Evolutionary conservation across 371 early-diverging fungal genomes (phyloP).

Genomic region (Apophysomyces variabilis): DNA sequence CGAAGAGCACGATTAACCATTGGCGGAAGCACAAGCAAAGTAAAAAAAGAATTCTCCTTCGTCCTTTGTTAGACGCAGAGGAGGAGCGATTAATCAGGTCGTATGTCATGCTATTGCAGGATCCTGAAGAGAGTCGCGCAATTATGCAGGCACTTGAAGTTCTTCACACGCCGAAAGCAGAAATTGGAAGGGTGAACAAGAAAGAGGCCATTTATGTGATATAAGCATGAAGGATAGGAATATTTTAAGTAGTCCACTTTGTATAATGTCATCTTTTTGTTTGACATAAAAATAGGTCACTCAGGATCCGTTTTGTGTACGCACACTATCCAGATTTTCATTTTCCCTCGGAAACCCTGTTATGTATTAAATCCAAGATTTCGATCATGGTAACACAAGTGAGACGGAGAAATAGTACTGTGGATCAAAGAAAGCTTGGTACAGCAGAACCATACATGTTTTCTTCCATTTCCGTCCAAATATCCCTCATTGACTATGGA

Average conservation of each 20-base stretch:
- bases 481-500: background rate
- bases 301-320: background rate
- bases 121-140: constrained; percentile 10
- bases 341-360: background rate
- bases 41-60: constrained; percentile 16
- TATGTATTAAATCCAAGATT: background rate
- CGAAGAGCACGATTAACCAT: constrained; percentile 5
- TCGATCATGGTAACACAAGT: constrained; percentile 4
- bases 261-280: background rate
- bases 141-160: constrained; percentile 15
- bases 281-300: background rate
- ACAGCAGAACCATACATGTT: background rate
- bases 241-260: background rate
- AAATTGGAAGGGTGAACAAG: constrained; percentile 1
- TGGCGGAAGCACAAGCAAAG: constrained; percentile 19
- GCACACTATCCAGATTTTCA: background rate
- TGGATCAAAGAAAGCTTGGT: background rate
- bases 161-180: background rate
- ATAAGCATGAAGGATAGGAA: background rate
- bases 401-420: background rate
- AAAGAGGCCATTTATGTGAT: constrained; percentile 14
- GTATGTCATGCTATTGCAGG: background rate
- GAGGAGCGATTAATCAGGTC: constrained; percentile 5
- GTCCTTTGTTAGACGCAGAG: constrained; percentile 12
- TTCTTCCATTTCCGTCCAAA: background rate